Evolutionary conservation across 140 eudicot genomes (phyloP).

Genomic region (Bidens hawaiensis): DNA sequence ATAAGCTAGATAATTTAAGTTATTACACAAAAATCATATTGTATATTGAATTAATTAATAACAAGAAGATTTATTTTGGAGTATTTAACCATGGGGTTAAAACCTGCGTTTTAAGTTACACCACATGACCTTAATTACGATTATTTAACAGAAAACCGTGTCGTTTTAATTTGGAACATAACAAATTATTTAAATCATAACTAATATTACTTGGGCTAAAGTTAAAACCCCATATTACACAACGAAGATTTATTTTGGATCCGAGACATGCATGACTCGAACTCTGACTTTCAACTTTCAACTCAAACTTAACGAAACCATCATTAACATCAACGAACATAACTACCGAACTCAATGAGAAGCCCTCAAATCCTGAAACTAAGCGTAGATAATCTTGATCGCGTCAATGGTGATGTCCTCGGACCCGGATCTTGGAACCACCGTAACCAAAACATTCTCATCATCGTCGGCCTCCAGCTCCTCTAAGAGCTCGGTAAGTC

Average conservation of each 20-base stretch:
- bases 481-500: conserved; percentile 49
- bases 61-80: no score
- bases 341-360: neutral
- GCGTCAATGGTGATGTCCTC: conserved; percentile 27
- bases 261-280: conserved; percentile 10
- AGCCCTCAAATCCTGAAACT: conserved; percentile 22
- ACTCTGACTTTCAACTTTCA: conserved; percentile 8
- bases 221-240: conserved; percentile 5
- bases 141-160: no score
- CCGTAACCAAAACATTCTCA: conserved; percentile 33
- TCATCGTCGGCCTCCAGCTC: conserved; percentile 58
- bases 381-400: conserved; percentile 36
- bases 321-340: neutral
- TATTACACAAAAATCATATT: no score
- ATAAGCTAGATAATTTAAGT: no score
- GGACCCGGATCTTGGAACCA: conserved; percentile 32
- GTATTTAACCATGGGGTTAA: no score
- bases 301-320: conserved; percentile 1
- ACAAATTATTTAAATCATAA: neutral
- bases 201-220: conserved; percentile 1
- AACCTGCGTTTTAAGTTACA: no score
- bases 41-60: no score
- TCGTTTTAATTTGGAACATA: neutral
- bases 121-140: no score
- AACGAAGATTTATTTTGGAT: neutral